These are phyloP conservation scores for Cladorrhinum samala DNA, from an alignment of 495 filamentous ascomycete species.

Conservation along the genomic window DNA sequence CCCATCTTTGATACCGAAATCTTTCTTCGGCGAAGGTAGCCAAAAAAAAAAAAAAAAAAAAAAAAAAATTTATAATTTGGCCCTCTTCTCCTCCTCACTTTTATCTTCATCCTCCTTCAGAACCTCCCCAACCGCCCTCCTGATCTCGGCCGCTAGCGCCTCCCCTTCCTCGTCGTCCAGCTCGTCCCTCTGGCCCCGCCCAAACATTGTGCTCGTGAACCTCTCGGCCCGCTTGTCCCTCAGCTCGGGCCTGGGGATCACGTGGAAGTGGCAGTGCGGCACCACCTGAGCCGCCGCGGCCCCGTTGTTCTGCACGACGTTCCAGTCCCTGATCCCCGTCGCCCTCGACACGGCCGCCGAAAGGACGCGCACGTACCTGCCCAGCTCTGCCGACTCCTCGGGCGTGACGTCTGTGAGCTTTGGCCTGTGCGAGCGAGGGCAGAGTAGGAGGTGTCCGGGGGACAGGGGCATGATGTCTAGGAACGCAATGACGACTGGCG, in stretches of 20 bases:
- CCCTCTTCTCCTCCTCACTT: conserved; percentile 44
- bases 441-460: conserved; percentile 70
- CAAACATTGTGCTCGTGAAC: conserved; percentile 71
- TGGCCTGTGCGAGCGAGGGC: conserved; percentile 61
- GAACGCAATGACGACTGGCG: conserved; percentile 69
- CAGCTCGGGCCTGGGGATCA: conserved; percentile 67
- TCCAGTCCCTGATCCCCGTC: conserved; percentile 69
- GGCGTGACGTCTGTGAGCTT: conserved; percentile 62
- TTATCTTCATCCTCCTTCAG: conserved; percentile 44
- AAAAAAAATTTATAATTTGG: conserved; percentile 32
- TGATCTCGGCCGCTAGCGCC: conserved; percentile 54
- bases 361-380: conserved; percentile 66
- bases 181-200: conserved; percentile 71
- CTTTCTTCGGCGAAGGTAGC: conserved; percentile 7
- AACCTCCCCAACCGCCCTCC: conserved; percentile 52
- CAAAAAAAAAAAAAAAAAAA: background rate
- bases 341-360: conserved; percentile 61
- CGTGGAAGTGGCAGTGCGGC: conserved; percentile 85
- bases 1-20: background rate
- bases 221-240: conserved; percentile 41
- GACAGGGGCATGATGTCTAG: conserved; percentile 85
- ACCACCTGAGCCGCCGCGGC: conserved; percentile 83
- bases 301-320: conserved; percentile 94
- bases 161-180: conserved; percentile 80
- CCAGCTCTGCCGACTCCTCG: conserved; percentile 53